Evolutionary conservation across 345 rosid species (phyloP), one percentile per base, ranked within the genome.

Genomic region (Rhodamnia rubescens): DNA sequence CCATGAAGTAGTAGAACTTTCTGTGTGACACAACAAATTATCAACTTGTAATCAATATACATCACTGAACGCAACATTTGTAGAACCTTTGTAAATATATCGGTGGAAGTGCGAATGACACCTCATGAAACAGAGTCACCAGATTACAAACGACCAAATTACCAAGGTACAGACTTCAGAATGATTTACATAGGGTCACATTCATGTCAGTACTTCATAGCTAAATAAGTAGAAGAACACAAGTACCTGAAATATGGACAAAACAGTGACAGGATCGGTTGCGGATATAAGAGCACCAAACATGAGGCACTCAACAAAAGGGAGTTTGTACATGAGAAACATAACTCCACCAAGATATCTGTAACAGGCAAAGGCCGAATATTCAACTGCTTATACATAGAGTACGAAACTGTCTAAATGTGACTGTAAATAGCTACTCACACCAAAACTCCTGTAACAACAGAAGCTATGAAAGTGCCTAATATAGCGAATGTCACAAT

Each of bases 201-300:
- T 49, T 29, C 78, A 47, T 84, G 40, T 22, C 42, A 58, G n/a
- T 27, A n/a, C 84, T 82, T 32, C n/a, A 53, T 51, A 84, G 16
- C 36, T 20, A 24, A 55, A 27, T 20, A 69, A 32, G 47, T 69
- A 1, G 13, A 32, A 69, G 47, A 32, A 20, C 47, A 24, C 44
- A 85, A 83, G 13, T 78, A 97, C 99, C 99, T 97, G 99, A 88
- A 97, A 97, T 90, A 96, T 96, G 83, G 99, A 97, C 85, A 97
- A 89, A 82, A 97, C 99, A 10, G 99, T 97, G 86, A 97, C 99
- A 89, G 99, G 99, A 90, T 97, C 99, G 0, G 99, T 97, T 83
- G 99, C 99, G 20, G 99, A 97, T 91, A 97, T 97, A 81, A 97
- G 97, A 85, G 99, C 96, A 85, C 99, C 99, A 89, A 97, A 97